Evolutionary conservation across 2,329 filamentous ascomycete species (phyloP).

Genomic region (Cadophora luteo-olivacea): DNA sequence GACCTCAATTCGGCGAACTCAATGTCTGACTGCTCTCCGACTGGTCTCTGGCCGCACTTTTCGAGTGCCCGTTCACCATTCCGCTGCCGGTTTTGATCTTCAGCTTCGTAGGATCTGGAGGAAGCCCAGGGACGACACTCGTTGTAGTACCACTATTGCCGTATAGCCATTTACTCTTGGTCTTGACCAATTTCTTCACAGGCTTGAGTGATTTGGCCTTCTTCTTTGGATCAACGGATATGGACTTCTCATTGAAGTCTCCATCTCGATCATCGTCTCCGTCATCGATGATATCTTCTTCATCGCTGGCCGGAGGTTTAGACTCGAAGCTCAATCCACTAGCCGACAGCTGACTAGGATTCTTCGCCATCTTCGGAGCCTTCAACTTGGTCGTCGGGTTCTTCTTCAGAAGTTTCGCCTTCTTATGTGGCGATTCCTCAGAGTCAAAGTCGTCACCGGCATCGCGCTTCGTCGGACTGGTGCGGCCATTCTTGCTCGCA

Average conservation of each 20-base stretch:
- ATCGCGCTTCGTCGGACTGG: constrained; percentile 43
- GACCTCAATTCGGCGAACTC: constrained; percentile 23
- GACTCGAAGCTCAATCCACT: constrained; percentile 34
- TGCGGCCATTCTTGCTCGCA: constrained; percentile 33
- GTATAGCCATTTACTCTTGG: constrained; percentile 26
- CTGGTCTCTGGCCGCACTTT: constrained; percentile 17
- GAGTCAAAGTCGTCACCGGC: constrained; percentile 43
- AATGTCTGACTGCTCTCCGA: constrained; percentile 37
- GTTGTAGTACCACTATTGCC: constrained; percentile 10
- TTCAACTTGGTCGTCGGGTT: constrained; percentile 36
- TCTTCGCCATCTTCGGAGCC: constrained; percentile 31
- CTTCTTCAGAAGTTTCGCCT: constrained; percentile 43
- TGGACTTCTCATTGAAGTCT: constrained; percentile 36
- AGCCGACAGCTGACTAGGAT: constrained; percentile 25
- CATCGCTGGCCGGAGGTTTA: constrained; percentile 28
- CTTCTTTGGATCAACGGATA: constrained; percentile 39
- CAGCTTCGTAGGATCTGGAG: constrained; percentile 17
- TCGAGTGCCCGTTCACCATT: constrained; percentile 26
- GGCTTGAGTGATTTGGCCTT: constrained; percentile 29
- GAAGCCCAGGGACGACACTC: constrained; percentile 8
- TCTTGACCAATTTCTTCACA: constrained; percentile 18
- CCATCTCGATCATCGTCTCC: constrained; percentile 41
- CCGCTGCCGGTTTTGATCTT: constrained; percentile 24
- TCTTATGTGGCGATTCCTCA: constrained; percentile 42
- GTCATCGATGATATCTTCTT: constrained; percentile 32